A percentile compares a stretch with the other conserved stretches of the same genome.
Evolutionary conservation across 805 yeast species (phyloP).

Genomic region (Ogataea ganodermae): DNA sequence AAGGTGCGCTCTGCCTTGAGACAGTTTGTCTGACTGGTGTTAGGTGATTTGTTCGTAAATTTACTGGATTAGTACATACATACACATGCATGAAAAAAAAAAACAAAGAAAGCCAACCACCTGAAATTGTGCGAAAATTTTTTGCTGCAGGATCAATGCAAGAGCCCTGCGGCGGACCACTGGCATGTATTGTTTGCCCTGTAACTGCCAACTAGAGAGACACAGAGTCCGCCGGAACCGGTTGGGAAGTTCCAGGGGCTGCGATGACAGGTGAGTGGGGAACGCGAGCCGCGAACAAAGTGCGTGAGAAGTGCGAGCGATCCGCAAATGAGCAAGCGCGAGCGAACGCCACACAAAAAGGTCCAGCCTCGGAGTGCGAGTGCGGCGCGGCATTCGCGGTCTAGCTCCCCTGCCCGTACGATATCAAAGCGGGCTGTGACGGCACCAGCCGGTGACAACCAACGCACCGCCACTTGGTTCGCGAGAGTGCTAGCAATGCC

Average conservation of each 20-base stretch:
- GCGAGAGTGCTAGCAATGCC: too few species aligned
- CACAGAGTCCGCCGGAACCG: background rate
- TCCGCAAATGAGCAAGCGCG: too few species aligned
- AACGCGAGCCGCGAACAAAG: background rate
- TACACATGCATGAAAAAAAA: background rate
- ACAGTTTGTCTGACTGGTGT: background rate
- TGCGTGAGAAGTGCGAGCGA: too few species aligned
- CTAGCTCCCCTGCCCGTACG: too few species aligned
- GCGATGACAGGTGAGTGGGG: background rate
- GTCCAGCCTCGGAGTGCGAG: too few species aligned
- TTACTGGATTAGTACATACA: background rate
- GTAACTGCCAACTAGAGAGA: slow-evolving; percentile 2
- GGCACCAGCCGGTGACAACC: too few species aligned
- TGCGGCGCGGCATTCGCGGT: too few species aligned
- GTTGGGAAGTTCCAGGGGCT: background rate
- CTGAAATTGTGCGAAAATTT: background rate
- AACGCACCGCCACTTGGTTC: too few species aligned
- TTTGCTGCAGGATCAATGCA: background rate
- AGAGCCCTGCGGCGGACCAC: background rate
- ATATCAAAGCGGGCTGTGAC: too few species aligned
- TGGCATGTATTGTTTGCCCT: slow-evolving; percentile 3
- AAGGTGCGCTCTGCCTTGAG: slow-evolving; percentile 3
- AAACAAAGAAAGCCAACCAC: background rate
- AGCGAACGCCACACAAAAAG: too few species aligned
- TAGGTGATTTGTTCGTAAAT: background rate